Evolutionary conservation across 179 eudicot species (phyloP), one percentile per base, ranked within the genome.

Genomic region (Spinacia oleracea): DNA sequence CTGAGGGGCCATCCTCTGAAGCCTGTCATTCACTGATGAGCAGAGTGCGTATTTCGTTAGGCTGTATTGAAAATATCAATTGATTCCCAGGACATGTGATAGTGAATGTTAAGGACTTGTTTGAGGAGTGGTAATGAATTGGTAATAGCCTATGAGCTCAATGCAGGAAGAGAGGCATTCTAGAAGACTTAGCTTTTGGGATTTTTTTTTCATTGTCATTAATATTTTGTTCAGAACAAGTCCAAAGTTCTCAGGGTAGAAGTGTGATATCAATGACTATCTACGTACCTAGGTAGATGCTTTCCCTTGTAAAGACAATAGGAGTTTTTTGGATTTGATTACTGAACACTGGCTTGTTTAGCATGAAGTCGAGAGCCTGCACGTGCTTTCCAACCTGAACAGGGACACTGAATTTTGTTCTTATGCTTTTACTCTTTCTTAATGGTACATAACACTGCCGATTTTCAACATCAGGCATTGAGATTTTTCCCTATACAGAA

Each of bases 1-100:
- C 85, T 93, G 70, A 86, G 91, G 83, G 97, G 93, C 65, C 97
- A 93, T 85, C 97, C 97, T 78, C 75, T 93, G 84, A 93, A 92
- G 89, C 95, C 97, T 50, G 89, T 90, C 55, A 90, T 91, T 79
- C 98, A 93, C 79, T 93, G 81, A 88, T 82, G 38, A 73, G 73
- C 51, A 40, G 43, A 48, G 63, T 29, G 18, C 11, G 11, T 21
- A 6, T 65, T 62, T 31, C 43, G 50, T 16, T 76, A 50, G 59
- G 74, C 50, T 66, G 31, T 48, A 76, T 50, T 12, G 67, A 20
- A 51, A 48, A 38, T 27, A 38, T 46, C 25, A 45, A 70, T 79
- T 62, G 63, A 31, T 32, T 72, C 48, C 63, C 63, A 35, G 38
- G 75, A 71, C 56, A 18, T 59, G 73, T 38, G 73, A 73, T n/a